These are phyloP conservation scores for Madurella fahalii DNA, from an alignment of 2,329 filamentous ascomycete genomes.

Conservation along the genomic window DNA sequence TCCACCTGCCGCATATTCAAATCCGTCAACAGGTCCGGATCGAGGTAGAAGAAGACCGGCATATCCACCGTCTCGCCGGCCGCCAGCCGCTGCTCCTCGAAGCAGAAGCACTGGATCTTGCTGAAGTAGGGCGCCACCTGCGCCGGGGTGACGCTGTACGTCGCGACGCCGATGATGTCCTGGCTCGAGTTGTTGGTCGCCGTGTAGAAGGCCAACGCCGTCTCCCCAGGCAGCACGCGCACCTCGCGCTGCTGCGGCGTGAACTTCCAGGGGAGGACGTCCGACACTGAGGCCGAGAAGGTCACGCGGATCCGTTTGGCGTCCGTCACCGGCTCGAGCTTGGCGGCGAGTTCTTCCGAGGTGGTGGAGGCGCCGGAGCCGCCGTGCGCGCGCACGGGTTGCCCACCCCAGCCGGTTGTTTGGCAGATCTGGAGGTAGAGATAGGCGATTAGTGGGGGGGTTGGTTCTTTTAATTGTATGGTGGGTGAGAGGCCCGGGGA, in stretches of 20 bases:
- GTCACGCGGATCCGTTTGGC: slow-evolving; percentile 88
- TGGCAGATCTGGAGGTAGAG: slow-evolving; percentile 63
- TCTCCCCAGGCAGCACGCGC: slow-evolving; percentile 90
- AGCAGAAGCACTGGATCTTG: slow-evolving; percentile 99
- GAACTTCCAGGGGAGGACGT: slow-evolving; percentile 96
- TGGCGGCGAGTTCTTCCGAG: slow-evolving; percentile 64
- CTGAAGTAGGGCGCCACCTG: slow-evolving; percentile 97
- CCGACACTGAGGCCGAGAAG: slow-evolving; percentile 92
- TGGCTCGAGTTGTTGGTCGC: slow-evolving; percentile 85
- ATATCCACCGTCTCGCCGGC: slow-evolving; percentile 97
- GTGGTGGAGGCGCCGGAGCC: slow-evolving; percentile 32
- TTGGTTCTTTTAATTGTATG: neutral
- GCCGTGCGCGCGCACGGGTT: slow-evolving; percentile 78
- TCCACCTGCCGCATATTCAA: slow-evolving; percentile 90
- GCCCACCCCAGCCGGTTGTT: slow-evolving; percentile 86
- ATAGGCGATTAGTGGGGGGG: too few species aligned
- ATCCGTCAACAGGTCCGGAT: slow-evolving; percentile 90
- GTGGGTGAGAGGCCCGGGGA: neutral
- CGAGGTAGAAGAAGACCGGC: slow-evolving; percentile 99
- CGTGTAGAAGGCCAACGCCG: slow-evolving; percentile 94
- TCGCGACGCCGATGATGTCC: slow-evolving; percentile 97
- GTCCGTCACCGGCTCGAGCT: slow-evolving; percentile 74
- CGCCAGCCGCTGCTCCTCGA: slow-evolving; percentile 91
- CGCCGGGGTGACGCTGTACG: slow-evolving; percentile 92
- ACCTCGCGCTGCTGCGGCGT: slow-evolving; percentile 95